Evolutionary conservation across 352 stramenopile genomes (phyloP).

Genomic region (Pythium sp.): DNA sequence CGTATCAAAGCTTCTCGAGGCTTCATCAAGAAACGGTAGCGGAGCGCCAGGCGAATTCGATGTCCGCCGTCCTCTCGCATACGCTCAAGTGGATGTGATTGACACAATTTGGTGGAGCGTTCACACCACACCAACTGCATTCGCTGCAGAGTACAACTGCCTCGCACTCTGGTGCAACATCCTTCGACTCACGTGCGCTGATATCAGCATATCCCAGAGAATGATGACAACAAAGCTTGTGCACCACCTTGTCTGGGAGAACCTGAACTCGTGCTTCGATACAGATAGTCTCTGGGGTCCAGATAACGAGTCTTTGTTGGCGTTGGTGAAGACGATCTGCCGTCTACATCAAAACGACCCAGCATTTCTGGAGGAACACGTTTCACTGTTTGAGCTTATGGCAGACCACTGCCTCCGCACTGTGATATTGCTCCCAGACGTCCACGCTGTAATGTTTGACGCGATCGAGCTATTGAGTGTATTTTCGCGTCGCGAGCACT

Average conservation of each 20-base stretch:
- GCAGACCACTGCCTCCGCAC: slow-evolving; percentile 13
- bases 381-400: background rate
- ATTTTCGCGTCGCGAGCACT: background rate
- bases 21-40: background rate
- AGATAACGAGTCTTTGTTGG: slow-evolving; percentile 8
- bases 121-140: background rate
- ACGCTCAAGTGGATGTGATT: slow-evolving; percentile 7
- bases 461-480: slow-evolving; percentile 14
- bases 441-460: slow-evolving; percentile 6
- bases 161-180: slow-evolving; percentile 17
- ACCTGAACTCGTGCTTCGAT: background rate
- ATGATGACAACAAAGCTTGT: slow-evolving; percentile 1
- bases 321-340: slow-evolving; percentile 6
- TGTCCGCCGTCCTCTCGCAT: background rate
- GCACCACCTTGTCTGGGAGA: slow-evolving; percentile 7
- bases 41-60: background rate
- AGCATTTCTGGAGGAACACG: slow-evolving; percentile 1
- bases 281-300: background rate
- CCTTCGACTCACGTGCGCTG: background rate
- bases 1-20: background rate
- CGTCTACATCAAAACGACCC: background rate
- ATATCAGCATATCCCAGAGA: background rate
- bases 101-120: slow-evolving; percentile 16
- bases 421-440: slow-evolving; percentile 1
- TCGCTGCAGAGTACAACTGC: background rate